A percentile compares a stretch with the other conserved stretches of the same genome.
Conservation (phyloP, 2,329 filamentous ascomycete species). For the Penicillium palitans region DNA sequence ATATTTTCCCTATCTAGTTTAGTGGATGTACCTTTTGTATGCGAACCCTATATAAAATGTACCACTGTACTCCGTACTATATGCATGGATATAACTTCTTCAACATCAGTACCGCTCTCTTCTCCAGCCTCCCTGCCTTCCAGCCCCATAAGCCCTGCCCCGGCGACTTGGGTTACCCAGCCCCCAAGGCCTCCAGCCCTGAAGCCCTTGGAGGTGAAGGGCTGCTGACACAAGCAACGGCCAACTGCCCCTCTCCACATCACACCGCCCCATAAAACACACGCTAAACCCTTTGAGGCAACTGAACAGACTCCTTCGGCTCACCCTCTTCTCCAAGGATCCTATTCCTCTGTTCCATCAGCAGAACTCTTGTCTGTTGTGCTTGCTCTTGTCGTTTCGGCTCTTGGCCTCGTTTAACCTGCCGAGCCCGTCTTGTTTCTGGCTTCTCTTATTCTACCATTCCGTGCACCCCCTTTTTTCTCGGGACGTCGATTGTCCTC, state of each 20-base stretch:
- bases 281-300: conserved; percentile 24
- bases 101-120: background rate
- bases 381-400: background rate
- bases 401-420: background rate
- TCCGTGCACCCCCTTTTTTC: conserved; percentile 9
- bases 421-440: background rate
- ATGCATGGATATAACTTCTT: background rate
- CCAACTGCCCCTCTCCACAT: conserved; percentile 29
- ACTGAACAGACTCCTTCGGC: conserved; percentile 28
- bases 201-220: too few species aligned
- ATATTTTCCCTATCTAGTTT: background rate
- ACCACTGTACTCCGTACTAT: background rate
- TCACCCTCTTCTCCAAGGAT: conserved; percentile 22
- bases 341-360: conserved; percentile 7
- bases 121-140: background rate
- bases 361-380: conserved; percentile 6
- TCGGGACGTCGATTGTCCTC: conserved; percentile 7
- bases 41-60: background rate
- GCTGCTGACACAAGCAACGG: background rate
- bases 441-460: background rate
- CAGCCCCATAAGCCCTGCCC: background rate
- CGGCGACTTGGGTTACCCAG: background rate
- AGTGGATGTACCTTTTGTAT: background rate
- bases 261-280: conserved; percentile 30
- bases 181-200: too few species aligned